A percentile compares a stretch with the other conserved stretches of the same genome.
These are phyloP conservation scores for Vaccinium macrocarpon DNA, from an alignment of 148 eudicot genomes.

Conservation along the genomic window DNA sequence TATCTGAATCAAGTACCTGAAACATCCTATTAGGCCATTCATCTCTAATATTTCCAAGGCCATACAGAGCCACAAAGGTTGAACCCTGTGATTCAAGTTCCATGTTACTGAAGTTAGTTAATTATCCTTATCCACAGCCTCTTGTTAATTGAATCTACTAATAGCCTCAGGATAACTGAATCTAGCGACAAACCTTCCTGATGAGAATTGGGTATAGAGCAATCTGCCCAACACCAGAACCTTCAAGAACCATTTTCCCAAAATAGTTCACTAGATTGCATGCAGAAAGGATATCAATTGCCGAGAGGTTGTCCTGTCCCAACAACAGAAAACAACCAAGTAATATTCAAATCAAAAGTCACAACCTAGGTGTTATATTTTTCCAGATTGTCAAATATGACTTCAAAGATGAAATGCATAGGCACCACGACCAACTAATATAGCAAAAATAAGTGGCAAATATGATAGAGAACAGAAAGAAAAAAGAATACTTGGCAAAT, in stretches of 20 bases:
- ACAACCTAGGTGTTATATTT: not conserved
- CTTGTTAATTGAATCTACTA: constrained; percentile 12
- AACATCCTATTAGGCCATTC: constrained; percentile 98
- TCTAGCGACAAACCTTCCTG: constrained; percentile 59
- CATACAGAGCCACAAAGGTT: constrained; percentile 91
- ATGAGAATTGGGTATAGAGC: constrained; percentile 82
- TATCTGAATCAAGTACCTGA: constrained; percentile 51
- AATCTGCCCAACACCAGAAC: constrained; percentile 98
- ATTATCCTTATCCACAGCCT: not conserved
- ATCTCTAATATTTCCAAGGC: constrained; percentile 97
- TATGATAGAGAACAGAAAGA: not conserved
- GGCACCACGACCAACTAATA: not conserved
- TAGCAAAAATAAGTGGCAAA: not conserved
- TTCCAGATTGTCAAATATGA: not conserved
- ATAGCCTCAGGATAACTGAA: constrained; percentile 7
- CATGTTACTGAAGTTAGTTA: constrained; percentile 4
- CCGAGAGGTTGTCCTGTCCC: constrained; percentile 96
- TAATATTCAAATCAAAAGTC: not conserved
- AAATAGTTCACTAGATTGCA: constrained; percentile 98
- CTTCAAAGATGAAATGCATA: not conserved
- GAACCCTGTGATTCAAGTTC: constrained; percentile 53
- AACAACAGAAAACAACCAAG: constrained; percentile 13
- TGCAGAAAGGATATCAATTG: constrained; percentile 94
- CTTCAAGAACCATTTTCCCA: constrained; percentile 97
- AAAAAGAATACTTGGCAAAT: not conserved